Evolutionary conservation across 2,329 filamentous ascomycete species (phyloP).

Genomic region (Tolypocladium paradoxum): DNA sequence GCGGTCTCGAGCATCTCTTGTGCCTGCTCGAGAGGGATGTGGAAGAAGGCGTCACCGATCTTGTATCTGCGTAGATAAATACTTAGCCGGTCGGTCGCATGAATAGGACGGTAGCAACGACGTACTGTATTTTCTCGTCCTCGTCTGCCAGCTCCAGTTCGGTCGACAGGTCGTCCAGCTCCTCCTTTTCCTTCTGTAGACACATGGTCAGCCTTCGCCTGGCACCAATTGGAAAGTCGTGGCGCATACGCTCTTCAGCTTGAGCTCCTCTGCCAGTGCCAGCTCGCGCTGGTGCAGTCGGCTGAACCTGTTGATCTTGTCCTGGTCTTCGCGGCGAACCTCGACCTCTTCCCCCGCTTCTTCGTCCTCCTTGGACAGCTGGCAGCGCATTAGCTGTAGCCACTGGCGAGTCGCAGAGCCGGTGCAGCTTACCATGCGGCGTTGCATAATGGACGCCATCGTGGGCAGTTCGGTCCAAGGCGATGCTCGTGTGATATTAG

Average conservation of each 20-base stretch:
- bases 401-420: background rate
- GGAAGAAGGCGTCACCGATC: conserved; percentile 92
- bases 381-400: conserved; percentile 8
- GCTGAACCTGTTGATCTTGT: conserved; percentile 98
- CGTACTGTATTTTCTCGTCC: conserved; percentile 83
- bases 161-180: conserved; percentile 81
- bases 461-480: conserved; percentile 8
- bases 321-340: conserved; percentile 92
- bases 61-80: conserved; percentile 58
- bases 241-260: conserved; percentile 59
- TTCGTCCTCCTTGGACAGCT: conserved; percentile 95
- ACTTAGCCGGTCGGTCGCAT: background rate
- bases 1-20: conserved; percentile 72
- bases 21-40: conserved; percentile 71
- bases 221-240: too few relatives aligned
- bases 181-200: conserved; percentile 90
- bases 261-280: conserved; percentile 67
- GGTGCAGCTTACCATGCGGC: conserved; percentile 42
- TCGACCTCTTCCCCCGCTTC: conserved; percentile 74
- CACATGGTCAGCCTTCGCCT: conserved; percentile 10
- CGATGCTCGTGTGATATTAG: background rate
- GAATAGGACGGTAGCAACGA: conserved; percentile 6
- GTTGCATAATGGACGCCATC: conserved; percentile 40
- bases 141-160: conserved; percentile 94
- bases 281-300: conserved; percentile 82